Evolutionary conservation across 139 green algal species (phyloP).

Genomic region (Chara braunii): DNA sequence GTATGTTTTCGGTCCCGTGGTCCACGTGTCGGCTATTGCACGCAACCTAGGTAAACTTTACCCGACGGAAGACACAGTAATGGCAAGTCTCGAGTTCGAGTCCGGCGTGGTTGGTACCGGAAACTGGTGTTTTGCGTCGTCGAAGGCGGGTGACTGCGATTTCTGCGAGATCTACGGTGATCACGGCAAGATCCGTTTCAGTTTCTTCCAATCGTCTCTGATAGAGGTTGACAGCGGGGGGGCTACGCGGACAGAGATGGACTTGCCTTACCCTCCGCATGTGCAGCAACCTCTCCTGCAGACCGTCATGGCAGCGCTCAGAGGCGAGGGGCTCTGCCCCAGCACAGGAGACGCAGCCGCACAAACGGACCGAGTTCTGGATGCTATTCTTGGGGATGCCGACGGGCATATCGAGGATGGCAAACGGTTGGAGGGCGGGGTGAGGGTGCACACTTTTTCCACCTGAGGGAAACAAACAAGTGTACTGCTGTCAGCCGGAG

Average conservation of each 20-base stretch:
- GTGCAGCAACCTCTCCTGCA: conserved; percentile 28
- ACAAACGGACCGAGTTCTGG: neutral
- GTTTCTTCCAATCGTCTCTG: conserved; percentile 30
- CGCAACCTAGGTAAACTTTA: neutral
- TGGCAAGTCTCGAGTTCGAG: neutral
- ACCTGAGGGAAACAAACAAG: too few species aligned
- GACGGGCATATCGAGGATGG: neutral
- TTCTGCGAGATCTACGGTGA: conserved; percentile 21
- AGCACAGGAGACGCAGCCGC: conserved; percentile 9
- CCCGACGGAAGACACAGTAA: neutral
- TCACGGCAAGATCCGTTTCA: conserved; percentile 14
- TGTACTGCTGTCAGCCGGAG: too few species aligned
- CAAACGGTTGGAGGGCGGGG: neutral
- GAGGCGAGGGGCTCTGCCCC: conserved; percentile 7
- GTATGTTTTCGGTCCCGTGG: neutral
- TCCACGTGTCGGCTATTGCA: neutral
- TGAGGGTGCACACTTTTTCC: too few species aligned
- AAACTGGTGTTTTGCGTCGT: conserved; percentile 27
- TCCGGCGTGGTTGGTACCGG: conserved; percentile 17
- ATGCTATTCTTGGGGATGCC: conserved; percentile 13
- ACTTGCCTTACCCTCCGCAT: neutral
- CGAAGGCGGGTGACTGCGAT: conserved; percentile 3
- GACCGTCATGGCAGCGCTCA: conserved; percentile 15
- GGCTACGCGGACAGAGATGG: too few species aligned
- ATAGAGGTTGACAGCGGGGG: too few species aligned